Base-by-base conservation (phyloP, 2,329 filamentous ascomycete genomes). In the Arthrobotrys entomopaga region DNA sequence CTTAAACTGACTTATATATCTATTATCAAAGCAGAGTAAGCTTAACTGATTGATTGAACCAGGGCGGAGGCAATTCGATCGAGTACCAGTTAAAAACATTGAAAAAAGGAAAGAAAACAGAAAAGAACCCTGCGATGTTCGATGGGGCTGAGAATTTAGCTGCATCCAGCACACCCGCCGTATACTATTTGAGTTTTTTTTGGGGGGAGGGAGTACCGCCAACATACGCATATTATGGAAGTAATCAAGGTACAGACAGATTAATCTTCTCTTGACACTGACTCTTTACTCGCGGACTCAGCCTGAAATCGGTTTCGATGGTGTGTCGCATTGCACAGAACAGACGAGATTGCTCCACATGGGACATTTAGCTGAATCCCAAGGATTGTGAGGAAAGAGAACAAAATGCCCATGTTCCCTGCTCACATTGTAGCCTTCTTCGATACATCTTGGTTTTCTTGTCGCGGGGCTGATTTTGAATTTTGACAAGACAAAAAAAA, bases 81-180 rank as follows among this genome's bases (percentile, higher is more conserved):
- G 10, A 34, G 29, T 34, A n/a, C n/a, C n/a, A n/a, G n/a, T n/a
- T n/a, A 34, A 34, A 26, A 34, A 34, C 10, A 34, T 34, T 1
- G 29, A 8, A 34, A 34, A 34, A 34, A 34, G 29, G 29, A 34
- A 34, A 34, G 29, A 34, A 34, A 34, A 10, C 29, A 43, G 54
- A 58, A 46, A 24, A 59, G 56, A 48, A 48, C 56, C 56, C 48
- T 59, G 56, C 40, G 38, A 48, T 46, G 50, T 57, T 63, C 57
- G 49, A 70, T 73, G 69, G 69, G 69, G 69, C 69, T 73, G 69
- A 73, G 69, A 73, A 73, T 66, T 65, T 65, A 73, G 56, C 61
- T 61, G 69, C 67, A 65, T 65, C 22, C 29, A 34, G 29, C 29
- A 60, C 54, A 60, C 59, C 59, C 59, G 69, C 69, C 46, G 48